Conservation (phyloP, 2,329 filamentous ascomycete genomes). For the Scorias spongiosa region DNA sequence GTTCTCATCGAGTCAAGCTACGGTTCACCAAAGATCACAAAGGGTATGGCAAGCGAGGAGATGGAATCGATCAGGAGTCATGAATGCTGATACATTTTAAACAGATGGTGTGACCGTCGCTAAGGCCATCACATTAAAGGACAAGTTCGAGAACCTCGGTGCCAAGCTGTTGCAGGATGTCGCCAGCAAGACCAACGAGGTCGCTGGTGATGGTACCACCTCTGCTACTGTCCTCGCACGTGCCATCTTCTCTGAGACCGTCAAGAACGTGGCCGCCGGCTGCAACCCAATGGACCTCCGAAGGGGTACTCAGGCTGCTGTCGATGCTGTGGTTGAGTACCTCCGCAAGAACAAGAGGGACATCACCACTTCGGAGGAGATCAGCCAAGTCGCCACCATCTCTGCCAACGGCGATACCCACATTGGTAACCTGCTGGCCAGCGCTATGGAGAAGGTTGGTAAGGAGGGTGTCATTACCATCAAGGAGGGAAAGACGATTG, state of each 20-base stretch:
- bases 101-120: conserved; percentile 39
- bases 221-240: conserved; percentile 93
- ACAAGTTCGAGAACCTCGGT: conserved; percentile 99
- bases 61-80: not conserved
- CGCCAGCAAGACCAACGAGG: conserved; percentile 97
- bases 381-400: conserved; percentile 96
- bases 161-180: conserved; percentile 94
- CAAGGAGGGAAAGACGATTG: conserved; percentile 98
- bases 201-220: conserved; percentile 95
- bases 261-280: conserved; percentile 98
- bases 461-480: conserved; percentile 99
- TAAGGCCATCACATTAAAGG: conserved; percentile 80
- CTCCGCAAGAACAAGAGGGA: conserved; percentile 93
- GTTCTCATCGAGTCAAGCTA: conserved; percentile 97
- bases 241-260: conserved; percentile 98
- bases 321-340: conserved; percentile 87
- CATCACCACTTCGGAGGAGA: conserved; percentile 93
- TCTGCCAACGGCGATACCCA: conserved; percentile 92
- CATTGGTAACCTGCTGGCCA: conserved; percentile 90
- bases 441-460: conserved; percentile 98
- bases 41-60: conserved; percentile 47
- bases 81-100: conserved; percentile 4
- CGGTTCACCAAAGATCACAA: conserved; percentile 98
- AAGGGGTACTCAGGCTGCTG: conserved; percentile 90
- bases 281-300: conserved; percentile 99